phyloP scores from a whole-genome alignment of 768 basidiomycete genomes.

The Termitomyces sp. region DNA sequence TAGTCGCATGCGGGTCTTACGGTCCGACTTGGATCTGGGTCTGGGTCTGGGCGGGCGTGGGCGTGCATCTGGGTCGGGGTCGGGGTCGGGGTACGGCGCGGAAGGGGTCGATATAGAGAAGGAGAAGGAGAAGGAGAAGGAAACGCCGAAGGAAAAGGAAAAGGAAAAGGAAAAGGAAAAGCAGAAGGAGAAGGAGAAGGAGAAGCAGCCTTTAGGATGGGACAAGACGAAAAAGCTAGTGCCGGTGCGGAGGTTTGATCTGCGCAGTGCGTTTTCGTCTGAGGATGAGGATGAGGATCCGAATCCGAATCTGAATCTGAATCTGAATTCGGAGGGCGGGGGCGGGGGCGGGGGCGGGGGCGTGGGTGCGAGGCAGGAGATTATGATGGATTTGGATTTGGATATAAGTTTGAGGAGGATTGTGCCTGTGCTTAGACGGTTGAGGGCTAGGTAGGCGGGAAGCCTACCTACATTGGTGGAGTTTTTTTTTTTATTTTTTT shows the following conservation, averaged over 20 bases:
- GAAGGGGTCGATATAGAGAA: neutral
- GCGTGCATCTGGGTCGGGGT: neutral
- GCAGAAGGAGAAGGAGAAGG: neutral
- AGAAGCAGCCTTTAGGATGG: conserved; percentile 1
- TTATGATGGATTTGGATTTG: no score
- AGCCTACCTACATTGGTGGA: no score
- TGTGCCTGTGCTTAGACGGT: neutral
- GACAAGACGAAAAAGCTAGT: neutral
- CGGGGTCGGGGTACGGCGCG: neutral
- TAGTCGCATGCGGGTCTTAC: no score
- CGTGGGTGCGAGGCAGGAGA: no score
- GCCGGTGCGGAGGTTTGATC: conserved; percentile 7
- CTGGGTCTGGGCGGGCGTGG: no score
- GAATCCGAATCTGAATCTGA: no score
- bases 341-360: no score
- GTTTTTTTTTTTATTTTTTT: no score
- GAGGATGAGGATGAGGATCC: neutral
- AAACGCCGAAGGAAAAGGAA: no score
- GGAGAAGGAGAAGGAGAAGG: neutral
- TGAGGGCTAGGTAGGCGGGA: neutral
- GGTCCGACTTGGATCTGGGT: no score
- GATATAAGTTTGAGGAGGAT: conserved; percentile 7
- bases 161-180: neutral
- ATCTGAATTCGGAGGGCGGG: no score
- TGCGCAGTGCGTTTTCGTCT: neutral